Evolutionary conservation across 352 stramenopile genomes (phyloP), one percentile per base, ranked within the genome.

Genomic region (Discostella stelligera): DNA sequence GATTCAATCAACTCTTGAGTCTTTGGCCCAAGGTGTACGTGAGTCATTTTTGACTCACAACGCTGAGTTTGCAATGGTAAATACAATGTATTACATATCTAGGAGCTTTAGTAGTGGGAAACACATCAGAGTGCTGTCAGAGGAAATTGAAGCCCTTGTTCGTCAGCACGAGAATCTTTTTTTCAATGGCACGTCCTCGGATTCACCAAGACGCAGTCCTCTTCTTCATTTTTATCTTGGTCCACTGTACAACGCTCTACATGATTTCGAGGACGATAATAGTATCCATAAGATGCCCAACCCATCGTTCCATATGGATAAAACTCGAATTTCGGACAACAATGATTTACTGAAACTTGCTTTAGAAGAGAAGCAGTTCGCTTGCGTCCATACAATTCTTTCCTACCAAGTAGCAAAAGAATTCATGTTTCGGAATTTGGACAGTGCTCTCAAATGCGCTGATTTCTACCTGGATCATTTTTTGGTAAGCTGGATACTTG

Each of bases 351-450:
- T 71, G 63, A 50, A 71, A 50, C 4, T 11, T 21, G 30, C 52
- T n/a, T 27, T 62, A 27, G 63, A 62, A 49, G 16, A 7, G 5
- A 23, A 71, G 21, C 5, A 71, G 27, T 44, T 30, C 39, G n/a
- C 63, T 44, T 44, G 3, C 30, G 2, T 54, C 23, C 37, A 49
- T 10, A 54, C 50, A 20, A 20, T 71, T 41, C 37, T 71, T 1
- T 32, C 23, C 6, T 62, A 54, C 8, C 27, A 62, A 54, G 54
- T 20, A 37, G 10, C 25, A 0, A 44, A 54, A 27, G 49, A 27
- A 53, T 64, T 77, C 39, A 53, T 68, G 18, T 59, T 44, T 14
- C 67, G 60, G 68, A 53, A 77, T 20, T 70, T 77, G 50, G 39
- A 60, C 49, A 65, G 27, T 20, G 50, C 50, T 44, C 49, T 68